A percentile compares a stretch with the other conserved stretches of the same genome.
Conservation (phyloP, 1,139 yeast genomes). For the Arxiozyma slooffiae region DNA sequence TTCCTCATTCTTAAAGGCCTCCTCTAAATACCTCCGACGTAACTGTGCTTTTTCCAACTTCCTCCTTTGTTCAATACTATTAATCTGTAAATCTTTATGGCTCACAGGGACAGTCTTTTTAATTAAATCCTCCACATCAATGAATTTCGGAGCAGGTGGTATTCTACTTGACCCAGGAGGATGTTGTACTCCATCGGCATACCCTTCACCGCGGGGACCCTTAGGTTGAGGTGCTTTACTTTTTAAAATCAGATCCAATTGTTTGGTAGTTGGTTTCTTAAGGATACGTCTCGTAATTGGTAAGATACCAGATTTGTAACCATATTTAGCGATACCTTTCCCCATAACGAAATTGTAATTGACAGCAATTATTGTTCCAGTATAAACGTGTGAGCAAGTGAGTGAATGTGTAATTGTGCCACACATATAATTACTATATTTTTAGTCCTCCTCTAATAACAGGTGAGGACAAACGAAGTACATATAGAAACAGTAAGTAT, state of each 20-base stretch:
- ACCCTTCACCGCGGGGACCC: no score
- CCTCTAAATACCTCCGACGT: no score
- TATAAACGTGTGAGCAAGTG: not conserved
- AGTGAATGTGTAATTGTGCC: not conserved
- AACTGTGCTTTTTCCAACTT: constrained; percentile 45
- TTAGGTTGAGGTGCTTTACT: constrained; percentile 40
- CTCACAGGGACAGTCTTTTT: no score
- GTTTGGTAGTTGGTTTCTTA: constrained; percentile 44
- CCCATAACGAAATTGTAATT: constrained; percentile 31
- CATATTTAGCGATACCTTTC: constrained; percentile 38
- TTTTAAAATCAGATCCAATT: constrained; percentile 37
- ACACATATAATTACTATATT: no score
- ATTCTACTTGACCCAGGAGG: no score
- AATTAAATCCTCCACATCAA: no score
- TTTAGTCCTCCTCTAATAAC: no score
- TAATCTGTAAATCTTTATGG: constrained; percentile 34
- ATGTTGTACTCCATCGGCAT: no score
- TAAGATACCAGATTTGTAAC: constrained; percentile 50
- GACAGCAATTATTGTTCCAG: not conserved
- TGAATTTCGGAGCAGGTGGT: no score
- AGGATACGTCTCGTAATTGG: constrained; percentile 42
- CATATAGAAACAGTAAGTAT: no score
- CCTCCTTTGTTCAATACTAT: constrained; percentile 40
- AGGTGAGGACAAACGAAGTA: not conserved
- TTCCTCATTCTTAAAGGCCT: no score